phyloP scores from a whole-genome alignment of 257 asterid genomes.

The Capsicum pubescens region DNA sequence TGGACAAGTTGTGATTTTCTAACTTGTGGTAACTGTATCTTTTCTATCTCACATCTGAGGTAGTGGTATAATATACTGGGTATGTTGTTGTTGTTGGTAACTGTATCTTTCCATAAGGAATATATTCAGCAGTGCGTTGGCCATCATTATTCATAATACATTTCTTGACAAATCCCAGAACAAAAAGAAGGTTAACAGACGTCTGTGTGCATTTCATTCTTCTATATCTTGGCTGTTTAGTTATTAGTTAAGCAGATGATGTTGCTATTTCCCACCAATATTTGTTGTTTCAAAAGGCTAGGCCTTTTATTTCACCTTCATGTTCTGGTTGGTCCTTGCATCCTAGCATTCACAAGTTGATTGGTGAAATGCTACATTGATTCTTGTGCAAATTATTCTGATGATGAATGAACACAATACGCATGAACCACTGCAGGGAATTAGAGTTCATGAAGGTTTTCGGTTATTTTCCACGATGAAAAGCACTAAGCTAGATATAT shows the following conservation, averaged over 20 bases:
- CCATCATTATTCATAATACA: slow-evolving; percentile 18
- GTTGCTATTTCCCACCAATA: background rate
- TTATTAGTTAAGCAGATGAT: slow-evolving; percentile 23
- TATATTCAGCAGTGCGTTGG: slow-evolving; percentile 8
- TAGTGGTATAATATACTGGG: too few species aligned
- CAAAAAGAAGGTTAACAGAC: background rate
- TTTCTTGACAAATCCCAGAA: slow-evolving; percentile 11
- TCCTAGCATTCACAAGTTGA: slow-evolving; percentile 24
- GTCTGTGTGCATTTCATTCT: background rate
- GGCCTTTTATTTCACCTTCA: background rate
- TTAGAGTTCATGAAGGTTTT: slow-evolving; percentile 74
- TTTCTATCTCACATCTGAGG: background rate
- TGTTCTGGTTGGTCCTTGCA: background rate
- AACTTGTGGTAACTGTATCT: slow-evolving; percentile 10
- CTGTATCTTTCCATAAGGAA: background rate
- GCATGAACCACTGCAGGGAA: slow-evolving; percentile 56
- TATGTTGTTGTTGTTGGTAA: background rate
- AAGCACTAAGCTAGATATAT: slow-evolving; percentile 64
- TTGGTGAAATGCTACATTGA: slow-evolving; percentile 20
- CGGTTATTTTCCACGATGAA: slow-evolving; percentile 86
- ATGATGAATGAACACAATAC: background rate
- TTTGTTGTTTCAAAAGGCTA: slow-evolving; percentile 18
- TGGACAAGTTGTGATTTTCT: slow-evolving; percentile 14
- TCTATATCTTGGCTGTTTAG: background rate
- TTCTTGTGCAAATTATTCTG: slow-evolving; percentile 25